phyloP scores from a whole-genome alignment of 2,329 filamentous ascomycete genomes.

The Colletotrichum sp. region DNA sequence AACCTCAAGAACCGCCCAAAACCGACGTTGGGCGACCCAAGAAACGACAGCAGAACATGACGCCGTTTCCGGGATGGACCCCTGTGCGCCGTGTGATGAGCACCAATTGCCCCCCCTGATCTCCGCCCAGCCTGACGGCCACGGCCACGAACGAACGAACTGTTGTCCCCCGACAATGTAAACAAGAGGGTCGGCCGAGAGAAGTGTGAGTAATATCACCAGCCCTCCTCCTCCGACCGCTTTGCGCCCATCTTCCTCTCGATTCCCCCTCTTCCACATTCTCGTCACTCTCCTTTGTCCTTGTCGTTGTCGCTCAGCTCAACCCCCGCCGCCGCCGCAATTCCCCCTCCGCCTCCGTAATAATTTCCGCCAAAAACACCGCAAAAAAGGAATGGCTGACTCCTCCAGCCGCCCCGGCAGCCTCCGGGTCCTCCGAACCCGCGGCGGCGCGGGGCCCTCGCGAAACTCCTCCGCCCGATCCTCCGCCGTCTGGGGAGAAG shows the following conservation, averaged over 20 bases:
- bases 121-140: neutral
- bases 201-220: slow-evolving; percentile 8
- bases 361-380: neutral
- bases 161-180: neutral
- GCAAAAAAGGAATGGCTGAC: slow-evolving; percentile 26
- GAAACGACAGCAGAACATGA: neutral
- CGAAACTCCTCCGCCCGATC: slow-evolving; percentile 30
- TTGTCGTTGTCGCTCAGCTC: neutral
- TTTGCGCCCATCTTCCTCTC: neutral
- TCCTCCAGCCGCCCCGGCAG: slow-evolving; percentile 28
- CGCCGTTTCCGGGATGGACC: neutral
- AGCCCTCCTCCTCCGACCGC: neutral
- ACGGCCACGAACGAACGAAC: neutral
- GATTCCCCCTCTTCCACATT: neutral
- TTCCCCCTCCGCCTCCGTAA: neutral
- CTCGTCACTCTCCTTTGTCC: neutral
- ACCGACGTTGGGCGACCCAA: neutral
- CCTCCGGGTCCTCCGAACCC: slow-evolving; percentile 31
- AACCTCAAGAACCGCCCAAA: neutral
- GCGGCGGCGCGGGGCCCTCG: slow-evolving; percentile 16
- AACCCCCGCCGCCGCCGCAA: neutral
- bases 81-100: slow-evolving; percentile 5
- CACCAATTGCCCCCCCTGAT: neutral
- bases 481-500: slow-evolving; percentile 22
- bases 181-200: neutral